Base-by-base conservation (phyloP, 768 basidiomycete species). In the Dictyophora rubrovolvata region DNA sequence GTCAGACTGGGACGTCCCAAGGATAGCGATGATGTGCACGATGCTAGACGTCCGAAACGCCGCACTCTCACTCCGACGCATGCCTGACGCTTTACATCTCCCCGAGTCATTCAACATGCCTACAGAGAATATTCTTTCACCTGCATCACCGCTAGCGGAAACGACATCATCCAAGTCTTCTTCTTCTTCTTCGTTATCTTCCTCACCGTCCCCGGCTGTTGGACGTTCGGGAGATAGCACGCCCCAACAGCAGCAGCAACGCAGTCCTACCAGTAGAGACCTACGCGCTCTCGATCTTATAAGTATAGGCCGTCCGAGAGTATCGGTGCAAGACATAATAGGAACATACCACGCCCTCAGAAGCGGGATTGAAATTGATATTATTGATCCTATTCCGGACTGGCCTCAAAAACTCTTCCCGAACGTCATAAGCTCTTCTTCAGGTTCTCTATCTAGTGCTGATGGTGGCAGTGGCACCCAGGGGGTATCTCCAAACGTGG, bases 321-420 rank as follows among this genome's bases (percentile, higher is more conserved):
- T 89, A 56, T 88, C 87, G 3, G 72, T 91, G n/a, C 79, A 84
- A 64, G 83, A 86, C 59, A 88, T 91, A 82, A 77, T 89, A 56
- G 73, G 80, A 20, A 83, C 81, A 1, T 88, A 87, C 0, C 74
- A 89, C 33, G 81, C 83, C 3, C 77, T 91, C 60, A 89, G 85
- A 70, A 86, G 86, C 11, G 82, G 84, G 61, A 67, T 83, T 17
- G 81, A 87, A 23, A 68, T 89, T 57, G 81, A 86, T 60, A 74
- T 86, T 54, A 72, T 78, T 35, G 74, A 80, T 35, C 75, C 81
- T 5, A 72, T 71, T 5, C 70, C 77, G 3, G 73, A 77, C 23
- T 87, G 86, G 84, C 74, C 82, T 5, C 65, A 73, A 8, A 63
- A 69, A 12, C 66, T 84, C 28, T 77, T 82, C 63, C 64, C 71